Evolutionary conservation across 257 asterid genomes (phyloP), one percentile per base, ranked within the genome.

Genomic region (Solanum raphanifolium): DNA sequence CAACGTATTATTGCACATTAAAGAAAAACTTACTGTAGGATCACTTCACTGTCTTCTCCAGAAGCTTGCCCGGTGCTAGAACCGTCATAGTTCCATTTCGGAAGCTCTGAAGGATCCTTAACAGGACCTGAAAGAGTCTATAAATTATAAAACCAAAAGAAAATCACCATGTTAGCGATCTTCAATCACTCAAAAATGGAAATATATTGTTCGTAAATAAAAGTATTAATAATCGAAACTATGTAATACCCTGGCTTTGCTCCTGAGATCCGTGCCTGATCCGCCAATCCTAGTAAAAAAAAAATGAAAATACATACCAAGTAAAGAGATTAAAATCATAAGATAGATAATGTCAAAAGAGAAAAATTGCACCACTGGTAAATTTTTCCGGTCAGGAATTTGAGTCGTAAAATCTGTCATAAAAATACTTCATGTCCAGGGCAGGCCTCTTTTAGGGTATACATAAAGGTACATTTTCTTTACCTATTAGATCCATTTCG

Each of bases 41-140:
- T 95, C 86, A 97, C 98, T 97, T 97, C 99, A 92, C 99, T 97
- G 58, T 97, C 98, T 88, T 95, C 98, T 85, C 98, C 99, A 23
- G 99, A 98, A 86, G 99, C 99, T 88, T 97, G 99, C 81, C 98
- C 99, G 5, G 99, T 97, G 89, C 99, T 97, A 10, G 98, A 97
- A 84, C 99, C 99, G 83, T 97, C 99, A 73, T 95, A 97, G 91
- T 97, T 97, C 99, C 99, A 97, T 89, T 94, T 97, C 9, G 98
- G 99, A 86, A 97, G 98, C 94, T 95, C 97, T 13, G 99, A 96
- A 73, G 99, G 99, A 90, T 95, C 95, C 78, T 93, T 90, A 65
- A 95, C 98, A 46, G 98, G 99, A 93, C 94, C 94, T 31, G 95
- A 83, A 74, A 97, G 73, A 36, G 99, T 95, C 99, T 97, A 91